Conservation (phyloP, 208 protist species). For the Trypanosoma congolense region DNA sequence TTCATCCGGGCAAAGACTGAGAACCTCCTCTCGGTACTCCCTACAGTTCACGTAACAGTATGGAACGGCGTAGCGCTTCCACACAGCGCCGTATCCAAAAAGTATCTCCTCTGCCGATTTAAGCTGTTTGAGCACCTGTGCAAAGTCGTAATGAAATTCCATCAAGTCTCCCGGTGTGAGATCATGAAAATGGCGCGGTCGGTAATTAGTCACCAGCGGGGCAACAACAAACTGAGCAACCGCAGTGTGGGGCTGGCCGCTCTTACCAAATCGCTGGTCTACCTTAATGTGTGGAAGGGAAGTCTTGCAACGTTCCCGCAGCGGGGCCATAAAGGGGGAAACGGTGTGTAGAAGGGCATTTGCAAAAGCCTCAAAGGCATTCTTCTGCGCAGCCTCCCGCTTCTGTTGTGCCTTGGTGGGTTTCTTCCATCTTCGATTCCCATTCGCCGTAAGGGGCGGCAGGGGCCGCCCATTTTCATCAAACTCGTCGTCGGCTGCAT, state of each 20-base stretch:
- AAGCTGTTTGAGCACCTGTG: conserved; percentile 57
- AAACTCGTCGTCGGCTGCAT: conserved; percentile 8
- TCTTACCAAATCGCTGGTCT: conserved; percentile 85
- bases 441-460: conserved; percentile 45
- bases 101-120: conserved; percentile 45
- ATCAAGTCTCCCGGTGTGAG: conserved; percentile 79
- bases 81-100: conserved; percentile 79
- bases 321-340: conserved; percentile 80
- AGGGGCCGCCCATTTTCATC: conserved; percentile 28
- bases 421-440: conserved; percentile 82
- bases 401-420: conserved; percentile 78
- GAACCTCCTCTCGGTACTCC: conserved; percentile 77
- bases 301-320: conserved; percentile 63
- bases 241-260: conserved; percentile 76
- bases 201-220: conserved; percentile 82
- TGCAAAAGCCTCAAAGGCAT: conserved; percentile 85
- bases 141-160: conserved; percentile 87
- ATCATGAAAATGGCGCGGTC: conserved; percentile 85
- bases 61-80: conserved; percentile 85
- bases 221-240: conserved; percentile 84
- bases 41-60: conserved; percentile 70
- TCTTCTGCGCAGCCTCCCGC: conserved; percentile 77
- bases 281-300: conserved; percentile 86
- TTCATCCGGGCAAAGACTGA: conserved; percentile 78
- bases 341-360: conserved; percentile 80